Base-by-base conservation (phyloP, 768 basidiomycete species). In the Pulveroboletus ravenelii region DNA sequence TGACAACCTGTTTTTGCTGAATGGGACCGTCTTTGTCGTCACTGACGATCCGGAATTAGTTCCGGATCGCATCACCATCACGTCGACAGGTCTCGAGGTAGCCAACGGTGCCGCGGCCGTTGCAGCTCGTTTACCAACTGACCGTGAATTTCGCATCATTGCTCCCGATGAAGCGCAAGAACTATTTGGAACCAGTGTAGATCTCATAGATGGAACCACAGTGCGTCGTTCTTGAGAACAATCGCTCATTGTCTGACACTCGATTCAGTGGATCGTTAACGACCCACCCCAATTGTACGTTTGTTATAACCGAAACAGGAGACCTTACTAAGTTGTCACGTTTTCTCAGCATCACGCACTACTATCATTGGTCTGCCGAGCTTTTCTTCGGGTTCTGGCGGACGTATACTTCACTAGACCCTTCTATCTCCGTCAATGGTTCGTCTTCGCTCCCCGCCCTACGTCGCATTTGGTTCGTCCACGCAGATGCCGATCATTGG, bases 351-450 rank as follows among this genome's bases (percentile, higher is more conserved):
- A 78, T 95, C 49, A 88, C 87, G 1, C 93, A 95, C 68, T 95
- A 94, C 65, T 95, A 93, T 65, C 93, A 97, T 62, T 93, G 89
- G 81, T 81, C 87, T 30, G 93, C 93, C 5, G 93, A 97, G 63
- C 79, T 93, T 17, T 86, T 89, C 72, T 90, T 91, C 56, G 93
- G 93, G 36, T 80, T 94, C 58, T 95, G 93, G 93, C 79, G 91
- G 8, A 84, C 92, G 0, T 95, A 94, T 66, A 79, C 90, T 31
- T 83, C 89, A 2, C 73, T 95, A 10, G 91, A 93, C 64, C 78
- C 80, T 1, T 69, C 67, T 18, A 92, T 94, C 45, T 68, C 81
- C 3, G 56, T 78, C 0, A 70, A 76, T 40, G 92, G 90, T 8
- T 78, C 78, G 41, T 89, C 90, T 1, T 67, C 73, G 6, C 82